phyloP scores from a whole-genome alignment of 176 grass and related monocot species.

The Triticum monococcum region DNA sequence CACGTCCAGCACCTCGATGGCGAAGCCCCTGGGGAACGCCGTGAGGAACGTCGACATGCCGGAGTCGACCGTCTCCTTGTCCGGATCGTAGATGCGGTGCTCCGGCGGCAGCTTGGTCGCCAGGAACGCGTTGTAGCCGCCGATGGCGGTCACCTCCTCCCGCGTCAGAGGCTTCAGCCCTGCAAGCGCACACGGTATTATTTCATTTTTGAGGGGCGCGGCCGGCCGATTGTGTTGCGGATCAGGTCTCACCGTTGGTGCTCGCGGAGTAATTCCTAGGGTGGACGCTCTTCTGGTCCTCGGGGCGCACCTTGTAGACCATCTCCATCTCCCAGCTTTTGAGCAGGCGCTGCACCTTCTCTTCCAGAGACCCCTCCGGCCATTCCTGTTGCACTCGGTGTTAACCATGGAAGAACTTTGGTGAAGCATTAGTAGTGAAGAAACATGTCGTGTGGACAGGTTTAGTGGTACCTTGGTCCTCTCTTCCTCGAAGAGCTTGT shows the following conservation, averaged over 20 bases:
- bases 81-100: constrained; percentile 59
- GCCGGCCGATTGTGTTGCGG: neutral
- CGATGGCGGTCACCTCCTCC: constrained; percentile 34
- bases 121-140: constrained; percentile 69
- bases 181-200: neutral
- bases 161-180: constrained; percentile 22
- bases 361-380: constrained; percentile 64
- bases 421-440: neutral
- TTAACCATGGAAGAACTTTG: no score
- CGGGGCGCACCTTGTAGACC: constrained; percentile 46
- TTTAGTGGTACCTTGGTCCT: constrained; percentile 44
- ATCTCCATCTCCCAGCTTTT: constrained; percentile 84
- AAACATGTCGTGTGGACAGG: neutral
- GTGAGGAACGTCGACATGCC: constrained; percentile 42
- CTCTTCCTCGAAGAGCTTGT: constrained; percentile 80
- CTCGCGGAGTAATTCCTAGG: constrained; percentile 18
- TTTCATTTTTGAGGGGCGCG: neutral
- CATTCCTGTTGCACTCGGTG: neutral
- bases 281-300: constrained; percentile 61
- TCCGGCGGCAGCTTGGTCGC: constrained; percentile 45
- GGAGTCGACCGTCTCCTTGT: constrained; percentile 43
- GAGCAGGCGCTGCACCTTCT: constrained; percentile 65
- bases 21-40: constrained; percentile 63
- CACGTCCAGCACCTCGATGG: constrained; percentile 64
- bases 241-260: constrained; percentile 45